phyloP scores from a whole-genome alignment of 768 basidiomycete genomes.

The Lenzites betulinus region DNA sequence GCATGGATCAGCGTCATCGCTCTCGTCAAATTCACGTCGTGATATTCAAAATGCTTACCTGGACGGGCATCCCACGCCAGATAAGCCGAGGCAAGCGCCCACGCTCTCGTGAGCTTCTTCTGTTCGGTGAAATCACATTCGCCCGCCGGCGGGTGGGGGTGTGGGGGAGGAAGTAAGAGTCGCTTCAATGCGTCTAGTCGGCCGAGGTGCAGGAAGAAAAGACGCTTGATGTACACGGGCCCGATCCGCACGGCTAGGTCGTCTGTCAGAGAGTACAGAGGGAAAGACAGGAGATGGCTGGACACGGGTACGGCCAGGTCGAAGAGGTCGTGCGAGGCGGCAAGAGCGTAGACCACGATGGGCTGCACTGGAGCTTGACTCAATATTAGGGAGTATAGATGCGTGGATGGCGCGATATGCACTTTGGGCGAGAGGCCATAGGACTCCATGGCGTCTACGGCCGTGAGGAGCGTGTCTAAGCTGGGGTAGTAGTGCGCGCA shows the following conservation, averaged over 20 bases:
- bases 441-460: slow-evolving; percentile 54
- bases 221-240: slow-evolving; percentile 73
- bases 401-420: slow-evolving; percentile 50
- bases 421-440: slow-evolving; percentile 62
- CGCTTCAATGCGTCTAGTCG: slow-evolving; percentile 82
- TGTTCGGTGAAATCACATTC: slow-evolving; percentile 74
- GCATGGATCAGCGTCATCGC: neutral
- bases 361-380: slow-evolving; percentile 69
- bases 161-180: slow-evolving; percentile 72
- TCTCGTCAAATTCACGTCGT: neutral
- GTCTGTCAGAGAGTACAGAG: slow-evolving; percentile 69
- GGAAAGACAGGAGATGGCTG: slow-evolving; percentile 71
- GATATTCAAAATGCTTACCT: slow-evolving; percentile 44
- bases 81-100: slow-evolving; percentile 82
- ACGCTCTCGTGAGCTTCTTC: slow-evolving; percentile 77
- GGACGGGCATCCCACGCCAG: slow-evolving; percentile 83
- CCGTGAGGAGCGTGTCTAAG: slow-evolving; percentile 55
- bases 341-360: slow-evolving; percentile 71
- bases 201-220: slow-evolving; percentile 85
- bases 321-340: slow-evolving; percentile 64
- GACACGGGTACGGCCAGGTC: slow-evolving; percentile 78
- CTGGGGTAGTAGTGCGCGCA: slow-evolving; percentile 75
- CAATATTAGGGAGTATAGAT: slow-evolving; percentile 61
- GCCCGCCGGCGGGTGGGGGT: slow-evolving; percentile 70
- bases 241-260: slow-evolving; percentile 71